Percentiles rank a stretch among this genome's conserved stretches.
Conservation (phyloP, 2,329 filamentous ascomycete genomes). For the Amauroascus verrucosus region DNA sequence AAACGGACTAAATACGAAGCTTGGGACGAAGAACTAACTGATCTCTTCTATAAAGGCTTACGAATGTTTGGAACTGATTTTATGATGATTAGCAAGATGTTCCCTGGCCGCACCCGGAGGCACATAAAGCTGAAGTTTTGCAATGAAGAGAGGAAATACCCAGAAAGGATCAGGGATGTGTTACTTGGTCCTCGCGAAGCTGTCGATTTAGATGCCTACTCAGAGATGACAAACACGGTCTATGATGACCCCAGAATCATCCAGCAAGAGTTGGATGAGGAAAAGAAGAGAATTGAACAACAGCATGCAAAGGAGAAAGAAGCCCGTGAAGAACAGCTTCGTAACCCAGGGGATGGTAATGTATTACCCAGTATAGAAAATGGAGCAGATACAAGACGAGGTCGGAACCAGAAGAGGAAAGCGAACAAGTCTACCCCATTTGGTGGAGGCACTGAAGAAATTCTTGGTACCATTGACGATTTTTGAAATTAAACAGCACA, state of each 20-base stretch:
- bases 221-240: slow-evolving; percentile 37
- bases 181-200: slow-evolving; percentile 38
- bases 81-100: slow-evolving; percentile 53
- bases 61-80: slow-evolving; percentile 57
- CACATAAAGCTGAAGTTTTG: slow-evolving; percentile 56
- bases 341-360: slow-evolving; percentile 31
- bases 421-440: slow-evolving; percentile 19
- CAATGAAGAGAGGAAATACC: slow-evolving; percentile 49
- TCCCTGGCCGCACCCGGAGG: slow-evolving; percentile 48
- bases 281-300: slow-evolving; percentile 38
- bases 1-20: slow-evolving; percentile 43
- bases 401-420: slow-evolving; percentile 23
- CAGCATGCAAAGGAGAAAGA: slow-evolving; percentile 38
- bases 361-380: slow-evolving; percentile 27
- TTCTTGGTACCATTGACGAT: slow-evolving; percentile 32
- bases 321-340: slow-evolving; percentile 35
- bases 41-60: slow-evolving; percentile 53
- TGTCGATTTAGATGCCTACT: slow-evolving; percentile 37
- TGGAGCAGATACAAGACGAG: slow-evolving; percentile 19
- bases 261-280: slow-evolving; percentile 35
- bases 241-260: slow-evolving; percentile 34
- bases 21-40: slow-evolving; percentile 50
- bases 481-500: not conserved
- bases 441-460: slow-evolving; percentile 33
- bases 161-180: slow-evolving; percentile 43